Base-by-base conservation (phyloP, 345 rosid species). In the Turnera subulata region DNA sequence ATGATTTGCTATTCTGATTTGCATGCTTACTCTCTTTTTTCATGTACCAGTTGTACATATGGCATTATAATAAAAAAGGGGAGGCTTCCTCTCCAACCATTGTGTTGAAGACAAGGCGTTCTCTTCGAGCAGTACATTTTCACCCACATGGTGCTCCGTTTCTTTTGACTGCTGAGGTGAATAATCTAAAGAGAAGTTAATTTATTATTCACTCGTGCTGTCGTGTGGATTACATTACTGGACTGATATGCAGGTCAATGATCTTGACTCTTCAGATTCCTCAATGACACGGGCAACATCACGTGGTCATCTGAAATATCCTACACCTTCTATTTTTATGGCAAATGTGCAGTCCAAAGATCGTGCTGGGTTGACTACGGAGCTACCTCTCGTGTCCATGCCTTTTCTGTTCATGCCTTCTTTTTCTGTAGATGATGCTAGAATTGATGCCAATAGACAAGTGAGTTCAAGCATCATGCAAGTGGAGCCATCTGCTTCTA, bases 131-230 rank as follows among this genome's bases (percentile, higher is more conserved):
- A 32, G 93, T 83, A 59, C 89, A 86, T 69, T 86, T 83, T 78
- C 93, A 86, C 63, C 89, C 89, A 13, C 81, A 75, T 46, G 87
- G 72, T 11, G 82, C 85, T 64, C 93, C 93, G 14, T 79, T 83
- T 66, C 87, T 86, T n/a, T 66, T 86, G 60, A 86, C 85, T 6
- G 87, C 88, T 46, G 90, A 86, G 90, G 94, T 86, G 58, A 70
- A 61, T 61, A 49, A 51, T 49, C 11, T 8, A 45, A 53, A 13
- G 52, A 46, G 20, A 29, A 11, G 62, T 58, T 51, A 61, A 59
- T 62, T 68, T 53, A 62, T 67, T 66, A 20, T 53, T 24, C 55
- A 23, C 54, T 56, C 57, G 38, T 60, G 15, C 62, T 56, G 32
- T 68, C 43, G 37, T 59, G 49, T 62, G 35, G 66, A 56, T 69